Evolutionary conservation across 2,329 filamentous ascomycete species (phyloP), one percentile per base, ranked within the genome.

Genomic region (Sporothrix sp.): DNA sequence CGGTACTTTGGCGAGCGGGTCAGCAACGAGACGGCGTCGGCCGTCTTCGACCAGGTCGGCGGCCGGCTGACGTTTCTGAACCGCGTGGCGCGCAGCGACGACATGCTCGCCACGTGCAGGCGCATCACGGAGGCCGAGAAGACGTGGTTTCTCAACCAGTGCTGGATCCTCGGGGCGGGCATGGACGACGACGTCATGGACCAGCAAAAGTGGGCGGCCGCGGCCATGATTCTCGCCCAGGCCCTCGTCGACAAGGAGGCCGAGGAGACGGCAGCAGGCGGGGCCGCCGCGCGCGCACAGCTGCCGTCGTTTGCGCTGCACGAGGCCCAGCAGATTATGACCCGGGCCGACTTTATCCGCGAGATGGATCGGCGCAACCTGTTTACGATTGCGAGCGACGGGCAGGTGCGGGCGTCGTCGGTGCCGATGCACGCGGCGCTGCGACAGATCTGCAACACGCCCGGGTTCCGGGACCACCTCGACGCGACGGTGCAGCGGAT

Each of bases 351-450:
- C 66, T 98, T 97, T 65, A 90, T 97, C 60, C 82, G 93, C 58
- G 76, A 82, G 54, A 90, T 97, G 63, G 93, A 98, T 68, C 87
- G 93, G 57, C 79, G 93, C 54, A 97, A 97, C 63, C 79, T 98
- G 53, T 96, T 97, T 68, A 93, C 87, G 56, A 97, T 98, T 61
- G 91, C 94, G 54, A 87, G 83, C 52, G 76, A 78, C 36, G 88
- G 90, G 14, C 84, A 85, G 64, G 93, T 98, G 7, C 82, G 93
- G 42, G 93, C 93, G 1, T 91, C 94, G 65, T 91, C 84, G 2
- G 91, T 98, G 23, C 93, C 93, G 2, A 98, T 98, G 93, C 88
- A 95, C 66, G 81, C 82, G 44, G 93, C 93, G 0, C 95, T 98
- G 67, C 78, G 81, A 52, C 81, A 90, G 60, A 90, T 98, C 11